phyloP scores from a whole-genome alignment of 306 rosid genomes.

The Calophaca sinica region DNA sequence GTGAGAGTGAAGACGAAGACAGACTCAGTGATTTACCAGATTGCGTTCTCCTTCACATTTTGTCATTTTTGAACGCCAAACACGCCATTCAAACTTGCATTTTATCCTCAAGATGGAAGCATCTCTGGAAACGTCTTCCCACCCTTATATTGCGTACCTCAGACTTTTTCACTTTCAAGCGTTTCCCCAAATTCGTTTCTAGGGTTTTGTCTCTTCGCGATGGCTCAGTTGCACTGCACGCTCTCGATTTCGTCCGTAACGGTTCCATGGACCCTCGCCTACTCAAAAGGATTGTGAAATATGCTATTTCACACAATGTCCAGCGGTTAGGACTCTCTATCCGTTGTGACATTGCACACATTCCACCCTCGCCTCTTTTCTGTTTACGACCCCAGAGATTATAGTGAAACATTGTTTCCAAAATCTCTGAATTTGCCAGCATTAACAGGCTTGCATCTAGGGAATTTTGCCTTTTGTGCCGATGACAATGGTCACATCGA shows the following conservation, averaged over 20 bases:
- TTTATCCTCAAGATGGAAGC: slow-evolving; percentile 29
- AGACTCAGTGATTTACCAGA: slow-evolving; percentile 40
- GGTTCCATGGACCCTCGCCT: background rate
- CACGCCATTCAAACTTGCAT: slow-evolving; percentile 33
- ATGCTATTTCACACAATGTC: slow-evolving; percentile 39
- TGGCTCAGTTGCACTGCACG: background rate
- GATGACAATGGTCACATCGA: background rate
- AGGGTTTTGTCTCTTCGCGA: slow-evolving; percentile 17
- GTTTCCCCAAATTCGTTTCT: slow-evolving; percentile 39
- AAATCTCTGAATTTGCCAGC: slow-evolving; percentile 4
- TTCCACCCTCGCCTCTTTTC: background rate
- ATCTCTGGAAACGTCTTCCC: slow-evolving; percentile 33
- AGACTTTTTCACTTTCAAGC: background rate
- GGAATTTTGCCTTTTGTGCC: background rate
- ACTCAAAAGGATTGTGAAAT: slow-evolving; percentile 11
- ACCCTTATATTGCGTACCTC: background rate
- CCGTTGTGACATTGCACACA: background rate
- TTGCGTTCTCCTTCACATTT: slow-evolving; percentile 25
- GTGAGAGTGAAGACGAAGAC: background rate
- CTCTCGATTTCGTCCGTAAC: background rate
- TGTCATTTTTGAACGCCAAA: slow-evolving; percentile 30
- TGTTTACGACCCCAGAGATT: background rate
- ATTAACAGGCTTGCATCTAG: slow-evolving; percentile 32
- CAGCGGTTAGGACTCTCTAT: background rate
- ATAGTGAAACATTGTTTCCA: background rate